Evolutionary conservation across 345 rosid species (phyloP), one percentile per base, ranked within the genome.

Genomic region (Ceriops tagal): DNA sequence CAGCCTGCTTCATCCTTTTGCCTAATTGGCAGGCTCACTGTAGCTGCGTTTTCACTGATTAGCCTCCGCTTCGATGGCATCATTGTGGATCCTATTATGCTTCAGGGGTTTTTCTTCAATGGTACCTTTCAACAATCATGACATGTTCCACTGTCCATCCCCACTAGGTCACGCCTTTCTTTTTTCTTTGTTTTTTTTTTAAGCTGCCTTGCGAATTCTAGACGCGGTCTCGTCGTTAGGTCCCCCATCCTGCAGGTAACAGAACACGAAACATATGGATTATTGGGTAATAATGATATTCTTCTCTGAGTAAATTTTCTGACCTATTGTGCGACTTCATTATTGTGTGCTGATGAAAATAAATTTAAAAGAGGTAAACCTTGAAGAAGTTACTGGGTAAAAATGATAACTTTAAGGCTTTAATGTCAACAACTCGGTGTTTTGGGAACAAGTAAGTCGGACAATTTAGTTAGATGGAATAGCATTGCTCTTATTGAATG

Each of bases 21-120:
- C 22, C 56, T 22, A 52, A 52, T 52, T 20, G 6, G 22, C 21
- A 5, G 34, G 7, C 1, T 52, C 22, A 53, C 56, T 53, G 56
- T 5, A 16, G 3, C 27, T 55, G 19, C 15, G 59, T 24, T 56
- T 43, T 56, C 59, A 56, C 59, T 31, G 22, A 56, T 56, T 43
- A 34, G 1, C 37, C 37, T 34, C 9, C 37, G 37, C 37, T 56
- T 16, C 16, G 30, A 56, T 9, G 59, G 59, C 59, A 56, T 24
- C 59, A 24, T 21, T 11, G 30, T 24, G 59, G 59, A 24, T 27
- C 59, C 59, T 56, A 43, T 15, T 43, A 24, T 56, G 59, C 31
- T 22, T 56, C 59, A 24, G 59, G 59, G 24, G 59, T 56, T 56
- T 24, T 56, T 56, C 59, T 56, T 56, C 59, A 56, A 24, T 4